These are phyloP conservation scores for Aureoboletus auriporus DNA, from an alignment of 768 basidiomycete species.

Conservation along the genomic window DNA sequence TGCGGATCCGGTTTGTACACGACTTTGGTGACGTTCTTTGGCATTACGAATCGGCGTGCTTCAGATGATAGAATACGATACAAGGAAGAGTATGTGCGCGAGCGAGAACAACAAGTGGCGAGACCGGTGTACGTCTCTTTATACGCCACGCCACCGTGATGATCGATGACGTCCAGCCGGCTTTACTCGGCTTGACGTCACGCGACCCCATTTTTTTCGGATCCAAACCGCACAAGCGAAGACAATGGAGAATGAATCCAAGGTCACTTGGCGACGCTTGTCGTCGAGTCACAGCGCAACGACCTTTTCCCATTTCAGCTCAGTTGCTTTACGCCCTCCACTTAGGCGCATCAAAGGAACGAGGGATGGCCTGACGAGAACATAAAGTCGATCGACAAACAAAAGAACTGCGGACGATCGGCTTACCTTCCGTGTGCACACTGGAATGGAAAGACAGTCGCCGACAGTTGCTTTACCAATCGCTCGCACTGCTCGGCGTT, in stretches of 20 bases:
- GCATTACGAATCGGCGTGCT: constrained; percentile 31
- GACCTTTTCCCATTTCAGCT: constrained; percentile 25
- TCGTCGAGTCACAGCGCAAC: constrained; percentile 12
- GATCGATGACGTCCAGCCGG: constrained; percentile 20
- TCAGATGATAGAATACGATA: constrained; percentile 11
- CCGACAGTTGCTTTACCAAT: constrained; percentile 63
- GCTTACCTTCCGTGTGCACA: constrained; percentile 90
- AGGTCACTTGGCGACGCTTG: not conserved
- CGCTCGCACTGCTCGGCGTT: constrained; percentile 61
- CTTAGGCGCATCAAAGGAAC: constrained; percentile 41
- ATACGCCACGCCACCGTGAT: constrained; percentile 18
- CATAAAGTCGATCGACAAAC: not conserved
- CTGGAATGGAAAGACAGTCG: constrained; percentile 84
- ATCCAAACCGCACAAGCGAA: not conserved
- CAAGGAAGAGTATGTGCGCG: constrained; percentile 4
- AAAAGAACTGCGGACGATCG: not conserved
- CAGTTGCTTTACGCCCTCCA: constrained; percentile 8
- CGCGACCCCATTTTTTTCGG: constrained; percentile 19
- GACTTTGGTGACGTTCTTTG: constrained; percentile 57
- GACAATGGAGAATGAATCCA: not conserved
- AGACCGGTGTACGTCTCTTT: constrained; percentile 18
- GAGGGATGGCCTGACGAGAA: constrained; percentile 45
- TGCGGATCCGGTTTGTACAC: constrained; percentile 76
- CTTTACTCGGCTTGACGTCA: constrained; percentile 21
- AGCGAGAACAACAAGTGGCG: constrained; percentile 2